phyloP scores from a whole-genome alignment of 1,284 basidiomycete species.

The Ceratobasidium sp. region DNA sequence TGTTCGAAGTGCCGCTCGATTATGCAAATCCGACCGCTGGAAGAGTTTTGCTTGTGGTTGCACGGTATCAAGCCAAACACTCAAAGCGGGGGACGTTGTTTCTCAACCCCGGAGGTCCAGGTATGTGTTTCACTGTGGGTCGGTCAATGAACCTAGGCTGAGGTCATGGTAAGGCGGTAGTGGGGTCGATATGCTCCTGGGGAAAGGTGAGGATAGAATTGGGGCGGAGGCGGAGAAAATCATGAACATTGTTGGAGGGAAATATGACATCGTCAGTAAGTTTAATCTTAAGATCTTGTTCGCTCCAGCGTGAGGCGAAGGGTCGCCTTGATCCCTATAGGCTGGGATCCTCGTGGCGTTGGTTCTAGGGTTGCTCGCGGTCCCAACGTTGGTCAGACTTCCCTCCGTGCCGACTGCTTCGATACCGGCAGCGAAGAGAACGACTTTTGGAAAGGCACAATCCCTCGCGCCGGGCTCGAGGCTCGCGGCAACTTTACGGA shows the following conservation, averaged over 20 bases:
- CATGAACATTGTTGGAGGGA: background rate
- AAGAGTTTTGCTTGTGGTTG: constrained; percentile 29
- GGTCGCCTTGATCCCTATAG: background rate
- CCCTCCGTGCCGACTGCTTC: constrained; percentile 31
- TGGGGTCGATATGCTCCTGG: constrained; percentile 6
- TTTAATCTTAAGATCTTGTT: background rate
- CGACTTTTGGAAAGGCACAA: constrained; percentile 27
- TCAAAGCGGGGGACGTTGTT: constrained; percentile 40
- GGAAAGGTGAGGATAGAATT: too few relatives aligned
- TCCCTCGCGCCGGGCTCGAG: constrained; percentile 46
- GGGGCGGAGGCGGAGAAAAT: background rate
- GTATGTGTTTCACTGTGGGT: constrained; percentile 1
- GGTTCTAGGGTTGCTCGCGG: background rate
- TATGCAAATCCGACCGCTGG: constrained; percentile 34
- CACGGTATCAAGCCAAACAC: constrained; percentile 19
- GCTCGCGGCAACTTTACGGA: constrained; percentile 17
- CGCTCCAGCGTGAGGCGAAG: background rate
- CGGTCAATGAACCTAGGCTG: background rate
- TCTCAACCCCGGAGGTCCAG: constrained; percentile 44
- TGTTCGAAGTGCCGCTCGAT: constrained; percentile 45
- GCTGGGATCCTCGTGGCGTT: constrained; percentile 17
- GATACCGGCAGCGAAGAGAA: background rate
- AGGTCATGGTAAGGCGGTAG: background rate
- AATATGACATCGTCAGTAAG: constrained; percentile 27
- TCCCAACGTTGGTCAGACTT: background rate